Percentiles rank a stretch among this genome's conserved stretches.
phyloP scores from a whole-genome alignment of 768 basidiomycete genomes.

The Suillus subalutaceus region DNA sequence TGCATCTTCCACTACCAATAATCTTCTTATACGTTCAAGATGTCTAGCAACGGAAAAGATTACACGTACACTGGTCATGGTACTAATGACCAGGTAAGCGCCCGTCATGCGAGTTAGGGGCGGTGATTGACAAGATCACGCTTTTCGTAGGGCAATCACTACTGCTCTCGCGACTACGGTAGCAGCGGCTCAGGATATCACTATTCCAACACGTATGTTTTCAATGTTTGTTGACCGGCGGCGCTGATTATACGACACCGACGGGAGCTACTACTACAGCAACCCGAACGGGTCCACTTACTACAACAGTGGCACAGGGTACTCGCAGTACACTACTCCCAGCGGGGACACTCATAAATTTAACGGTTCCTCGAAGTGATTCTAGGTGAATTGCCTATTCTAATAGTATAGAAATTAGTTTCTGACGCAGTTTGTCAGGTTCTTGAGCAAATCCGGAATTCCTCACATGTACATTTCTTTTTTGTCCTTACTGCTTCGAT shows the following conservation, averaged over 20 bases:
- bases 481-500: neutral
- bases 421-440: neutral
- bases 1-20: neutral
- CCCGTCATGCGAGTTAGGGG: neutral
- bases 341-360: slow-evolving; percentile 36
- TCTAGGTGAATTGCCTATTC: neutral
- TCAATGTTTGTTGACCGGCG: neutral
- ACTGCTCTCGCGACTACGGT: slow-evolving; percentile 54
- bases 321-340: slow-evolving; percentile 54
- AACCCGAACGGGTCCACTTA: slow-evolving; percentile 66
- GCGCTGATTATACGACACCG: slow-evolving; percentile 24
- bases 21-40: neutral
- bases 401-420: neutral
- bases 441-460: neutral
- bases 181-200: slow-evolving; percentile 52
- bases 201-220: slow-evolving; percentile 58
- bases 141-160: slow-evolving; percentile 60
- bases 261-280: slow-evolving; percentile 66
- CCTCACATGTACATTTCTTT: neutral
- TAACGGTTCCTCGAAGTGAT: slow-evolving; percentile 25
- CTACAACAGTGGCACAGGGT: slow-evolving; percentile 53
- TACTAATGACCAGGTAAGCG: slow-evolving; percentile 53
- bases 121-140: neutral
- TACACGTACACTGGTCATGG: slow-evolving; percentile 51
- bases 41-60: slow-evolving; percentile 20